Conservation (phyloP, 305 asterid genomes). For the Lippia alba region DNA sequence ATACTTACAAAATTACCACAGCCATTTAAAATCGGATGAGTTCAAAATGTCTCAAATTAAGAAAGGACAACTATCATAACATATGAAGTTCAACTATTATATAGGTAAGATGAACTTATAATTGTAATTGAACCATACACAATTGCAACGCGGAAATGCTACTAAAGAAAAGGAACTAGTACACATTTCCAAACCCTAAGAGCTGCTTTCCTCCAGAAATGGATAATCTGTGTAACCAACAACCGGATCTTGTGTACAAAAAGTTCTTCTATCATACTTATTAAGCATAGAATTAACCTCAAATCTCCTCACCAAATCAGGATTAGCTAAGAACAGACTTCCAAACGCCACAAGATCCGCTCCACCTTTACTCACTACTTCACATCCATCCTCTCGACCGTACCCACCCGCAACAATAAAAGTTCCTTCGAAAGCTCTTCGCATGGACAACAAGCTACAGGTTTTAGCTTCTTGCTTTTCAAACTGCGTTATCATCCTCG, state of each 20-base stretch:
- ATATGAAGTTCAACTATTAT: too few relatives aligned
- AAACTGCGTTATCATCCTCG: constrained; percentile 30
- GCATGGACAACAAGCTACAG: constrained; percentile 38
- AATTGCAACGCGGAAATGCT: too few relatives aligned
- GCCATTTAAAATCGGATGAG: too few relatives aligned
- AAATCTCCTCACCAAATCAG: too few relatives aligned
- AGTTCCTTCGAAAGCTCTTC: constrained; percentile 44
- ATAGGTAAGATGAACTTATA: too few relatives aligned
- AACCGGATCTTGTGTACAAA: constrained; percentile 39
- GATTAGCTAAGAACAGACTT: not conserved
- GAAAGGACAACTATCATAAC: too few relatives aligned
- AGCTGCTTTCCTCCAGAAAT: constrained; percentile 36
- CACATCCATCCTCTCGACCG: constrained; percentile 37
- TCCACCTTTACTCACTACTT: constrained; percentile 31
- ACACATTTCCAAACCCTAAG: not conserved
- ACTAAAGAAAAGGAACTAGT: too few relatives aligned
- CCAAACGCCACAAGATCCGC: constrained; percentile 52
- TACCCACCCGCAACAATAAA: constrained; percentile 46
- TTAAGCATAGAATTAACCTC: not conserved
- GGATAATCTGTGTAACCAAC: constrained; percentile 51
- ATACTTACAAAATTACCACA: too few relatives aligned
- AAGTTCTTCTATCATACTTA: constrained; percentile 41
- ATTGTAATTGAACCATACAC: too few relatives aligned
- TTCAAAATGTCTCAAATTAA: too few relatives aligned
- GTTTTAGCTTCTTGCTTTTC: constrained; percentile 26